Evolutionary conservation across 148 eudicot genomes (phyloP).

Genomic region (Chenopodium berlandieri): DNA sequence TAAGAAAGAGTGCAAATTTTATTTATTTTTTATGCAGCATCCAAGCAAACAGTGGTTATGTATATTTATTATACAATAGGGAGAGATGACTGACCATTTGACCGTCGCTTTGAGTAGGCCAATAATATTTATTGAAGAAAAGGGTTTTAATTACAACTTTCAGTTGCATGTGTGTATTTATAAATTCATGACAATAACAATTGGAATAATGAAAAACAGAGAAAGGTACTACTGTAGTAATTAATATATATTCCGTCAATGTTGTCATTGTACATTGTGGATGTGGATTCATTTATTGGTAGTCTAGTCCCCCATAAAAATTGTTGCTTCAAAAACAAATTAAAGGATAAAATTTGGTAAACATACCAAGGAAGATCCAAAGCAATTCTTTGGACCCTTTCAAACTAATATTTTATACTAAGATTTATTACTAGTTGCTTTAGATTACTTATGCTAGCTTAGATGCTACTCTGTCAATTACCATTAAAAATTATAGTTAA

Average conservation of each 20-base stretch:
- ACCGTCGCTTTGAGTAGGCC: conserved; percentile 33
- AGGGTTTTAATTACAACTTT: conserved; percentile 1
- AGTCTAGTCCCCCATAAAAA: background rate
- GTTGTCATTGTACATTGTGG: conserved; percentile 6
- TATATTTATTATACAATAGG: background rate
- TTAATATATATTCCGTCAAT: conserved; percentile 6
- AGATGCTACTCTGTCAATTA: background rate
- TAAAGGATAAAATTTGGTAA: conserved; percentile 9
- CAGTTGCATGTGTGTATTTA: conserved; percentile 8
- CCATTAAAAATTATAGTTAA: background rate
- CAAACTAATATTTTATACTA: background rate
- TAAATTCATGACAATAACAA: too few relatives aligned
- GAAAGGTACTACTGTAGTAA: background rate
- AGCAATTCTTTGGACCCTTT: conserved; percentile 21
- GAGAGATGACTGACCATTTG: conserved; percentile 28
- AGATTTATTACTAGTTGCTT: background rate
- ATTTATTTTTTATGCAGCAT: background rate
- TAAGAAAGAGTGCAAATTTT: background rate
- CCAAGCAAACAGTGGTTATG: too few relatives aligned
- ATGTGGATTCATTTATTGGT: conserved; percentile 7
- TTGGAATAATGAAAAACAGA: background rate
- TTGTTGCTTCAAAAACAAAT: background rate
- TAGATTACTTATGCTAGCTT: background rate
- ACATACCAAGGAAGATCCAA: conserved; percentile 24
- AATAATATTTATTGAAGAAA: background rate